Evolutionary conservation across 768 basidiomycete genomes (phyloP).

Genomic region (Lactifluus echinatus): DNA sequence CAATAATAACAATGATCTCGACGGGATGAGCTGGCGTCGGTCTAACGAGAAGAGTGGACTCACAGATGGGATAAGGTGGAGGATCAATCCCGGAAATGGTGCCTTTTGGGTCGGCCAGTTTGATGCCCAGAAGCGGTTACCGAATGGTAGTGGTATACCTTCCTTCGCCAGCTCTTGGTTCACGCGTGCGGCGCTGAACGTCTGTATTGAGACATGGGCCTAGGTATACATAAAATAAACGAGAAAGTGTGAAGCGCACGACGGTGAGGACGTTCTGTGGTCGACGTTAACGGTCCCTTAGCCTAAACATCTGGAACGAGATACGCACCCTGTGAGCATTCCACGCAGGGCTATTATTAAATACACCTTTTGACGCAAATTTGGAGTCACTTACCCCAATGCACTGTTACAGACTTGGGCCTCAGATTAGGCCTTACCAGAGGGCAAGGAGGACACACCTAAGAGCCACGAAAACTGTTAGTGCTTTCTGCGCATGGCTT

Average conservation of each 20-base stretch:
- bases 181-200: slow-evolving; percentile 42
- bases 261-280: slow-evolving; percentile 9
- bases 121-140: slow-evolving; percentile 51
- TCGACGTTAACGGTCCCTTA: background rate
- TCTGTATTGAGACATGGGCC: slow-evolving; percentile 26
- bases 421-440: background rate
- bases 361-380: background rate
- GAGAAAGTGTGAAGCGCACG: background rate
- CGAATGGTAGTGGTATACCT: slow-evolving; percentile 52
- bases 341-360: background rate
- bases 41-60: slow-evolving; percentile 4
- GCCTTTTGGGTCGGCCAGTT: slow-evolving; percentile 55
- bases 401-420: slow-evolving; percentile 25
- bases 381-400: slow-evolving; percentile 24
- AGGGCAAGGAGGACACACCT: slow-evolving; percentile 30
- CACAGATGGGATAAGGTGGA: slow-evolving; percentile 47
- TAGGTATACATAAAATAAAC: background rate
- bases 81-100: slow-evolving; percentile 45
- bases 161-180: slow-evolving; percentile 60
- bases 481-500: slow-evolving; percentile 38
- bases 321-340: slow-evolving; percentile 4
- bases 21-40: background rate
- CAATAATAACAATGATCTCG: slow-evolving; percentile 45
- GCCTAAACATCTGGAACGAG: background rate
- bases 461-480: slow-evolving; percentile 50